Evolutionary conservation across 2,329 filamentous ascomycete species (phyloP).

Genomic region (Calonectria pseudoreteaudii): DNA sequence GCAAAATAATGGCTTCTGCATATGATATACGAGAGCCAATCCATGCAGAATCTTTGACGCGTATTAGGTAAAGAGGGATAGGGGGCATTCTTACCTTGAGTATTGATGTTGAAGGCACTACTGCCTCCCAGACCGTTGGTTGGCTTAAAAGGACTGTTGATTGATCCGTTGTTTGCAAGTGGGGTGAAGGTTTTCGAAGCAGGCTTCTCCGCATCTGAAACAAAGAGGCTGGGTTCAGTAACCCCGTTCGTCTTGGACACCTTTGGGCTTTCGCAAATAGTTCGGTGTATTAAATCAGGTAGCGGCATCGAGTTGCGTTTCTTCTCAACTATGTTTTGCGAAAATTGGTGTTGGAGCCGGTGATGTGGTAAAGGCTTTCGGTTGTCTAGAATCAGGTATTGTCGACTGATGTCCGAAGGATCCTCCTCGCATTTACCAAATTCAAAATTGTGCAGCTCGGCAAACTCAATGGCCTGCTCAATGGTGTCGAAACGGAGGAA

Average conservation of each 20-base stretch:
- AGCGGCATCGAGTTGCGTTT: constrained; percentile 67
- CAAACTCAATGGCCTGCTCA: constrained; percentile 74
- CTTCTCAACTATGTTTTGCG: constrained; percentile 66
- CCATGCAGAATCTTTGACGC: constrained; percentile 39
- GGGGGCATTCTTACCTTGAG: constrained; percentile 42
- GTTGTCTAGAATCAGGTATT: constrained; percentile 59
- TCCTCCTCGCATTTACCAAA: constrained; percentile 56
- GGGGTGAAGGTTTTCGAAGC: constrained; percentile 26
- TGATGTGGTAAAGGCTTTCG: constrained; percentile 59
- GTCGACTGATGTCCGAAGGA: constrained; percentile 49
- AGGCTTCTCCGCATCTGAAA: constrained; percentile 32
- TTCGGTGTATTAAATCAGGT: constrained; percentile 67
- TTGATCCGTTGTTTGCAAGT: constrained; percentile 3
- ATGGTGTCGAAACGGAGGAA: constrained; percentile 76
- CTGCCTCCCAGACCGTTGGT: constrained; percentile 21
- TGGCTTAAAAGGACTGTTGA: background rate
- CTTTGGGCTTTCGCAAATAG: constrained; percentile 58
- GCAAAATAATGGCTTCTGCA: constrained; percentile 27
- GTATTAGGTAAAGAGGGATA: constrained; percentile 33
- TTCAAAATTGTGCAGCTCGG: constrained; percentile 66
- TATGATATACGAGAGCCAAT: constrained; percentile 25
- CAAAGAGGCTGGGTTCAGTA: constrained; percentile 46
- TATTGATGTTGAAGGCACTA: constrained; percentile 23
- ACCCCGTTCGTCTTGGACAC: constrained; percentile 29
- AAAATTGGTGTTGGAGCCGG: constrained; percentile 67